phyloP scores from a whole-genome alignment of 306 rosid species.

The Trichosanthes truncata region DNA sequence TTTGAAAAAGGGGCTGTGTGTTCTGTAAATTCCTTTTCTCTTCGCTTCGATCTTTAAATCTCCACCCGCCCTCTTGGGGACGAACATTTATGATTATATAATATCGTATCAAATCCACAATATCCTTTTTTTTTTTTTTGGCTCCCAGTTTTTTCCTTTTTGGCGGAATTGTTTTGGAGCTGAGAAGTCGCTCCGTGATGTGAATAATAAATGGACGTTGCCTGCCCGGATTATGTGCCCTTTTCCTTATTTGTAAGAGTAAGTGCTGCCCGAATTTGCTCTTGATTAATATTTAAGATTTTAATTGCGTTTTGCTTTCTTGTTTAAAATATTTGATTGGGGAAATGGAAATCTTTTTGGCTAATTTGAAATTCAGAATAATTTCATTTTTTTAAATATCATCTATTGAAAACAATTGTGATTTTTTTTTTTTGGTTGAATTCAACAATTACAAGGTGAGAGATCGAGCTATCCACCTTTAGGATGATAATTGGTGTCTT shows the following conservation, averaged over 20 bases:
- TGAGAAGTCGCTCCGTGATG: neutral
- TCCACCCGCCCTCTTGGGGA: neutral
- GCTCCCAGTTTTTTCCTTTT: neutral
- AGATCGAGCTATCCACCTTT: no score
- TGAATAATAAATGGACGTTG: neutral
- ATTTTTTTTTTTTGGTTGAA: no score
- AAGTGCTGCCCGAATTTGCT: neutral
- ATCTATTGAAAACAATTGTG: no score
- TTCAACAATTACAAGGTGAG: no score
- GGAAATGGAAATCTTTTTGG: no score
- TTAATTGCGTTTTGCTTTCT: neutral
- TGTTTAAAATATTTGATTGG: neutral
- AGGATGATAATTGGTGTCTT: no score
- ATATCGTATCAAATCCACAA: neutral
- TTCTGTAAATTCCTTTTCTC: constrained; percentile 15
- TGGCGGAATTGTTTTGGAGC: neutral
- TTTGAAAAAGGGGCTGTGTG: neutral
- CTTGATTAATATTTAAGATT: neutral
- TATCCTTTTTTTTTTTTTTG: neutral
- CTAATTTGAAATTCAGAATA: no score
- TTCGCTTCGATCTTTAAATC: neutral
- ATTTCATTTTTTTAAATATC: no score
- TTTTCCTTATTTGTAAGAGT: neutral
- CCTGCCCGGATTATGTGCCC: constrained; percentile 2
- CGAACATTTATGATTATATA: neutral